Conservation (phyloP, 768 basidiomycete genomes). For the Lentinula raphanica region DNA sequence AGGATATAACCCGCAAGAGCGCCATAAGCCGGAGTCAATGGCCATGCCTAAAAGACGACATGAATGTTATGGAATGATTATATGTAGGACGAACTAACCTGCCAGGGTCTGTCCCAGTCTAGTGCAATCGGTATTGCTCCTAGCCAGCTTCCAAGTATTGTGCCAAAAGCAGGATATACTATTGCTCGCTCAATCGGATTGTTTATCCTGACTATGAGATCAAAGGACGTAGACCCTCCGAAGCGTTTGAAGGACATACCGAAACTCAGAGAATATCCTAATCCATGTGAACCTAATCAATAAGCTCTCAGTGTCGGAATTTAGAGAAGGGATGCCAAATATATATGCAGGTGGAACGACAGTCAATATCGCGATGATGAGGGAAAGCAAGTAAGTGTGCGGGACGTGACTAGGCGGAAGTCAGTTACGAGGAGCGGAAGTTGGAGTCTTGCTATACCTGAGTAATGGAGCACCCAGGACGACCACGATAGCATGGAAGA, state of each 20-base stretch:
- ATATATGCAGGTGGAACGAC: constrained; percentile 67
- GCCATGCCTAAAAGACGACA: constrained; percentile 66
- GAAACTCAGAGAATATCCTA: constrained; percentile 74
- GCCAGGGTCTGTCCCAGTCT: constrained; percentile 98
- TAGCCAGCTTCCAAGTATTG: constrained; percentile 71
- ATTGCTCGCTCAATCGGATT: constrained; percentile 73
- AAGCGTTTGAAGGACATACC: constrained; percentile 45
- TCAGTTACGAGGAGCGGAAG: constrained; percentile 4
- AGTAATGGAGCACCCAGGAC: constrained; percentile 73
- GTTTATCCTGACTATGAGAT: constrained; percentile 37
- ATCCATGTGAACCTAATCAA: constrained; percentile 64
- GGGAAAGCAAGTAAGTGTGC: constrained; percentile 64
- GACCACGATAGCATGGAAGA: constrained; percentile 46
- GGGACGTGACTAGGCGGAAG: constrained; percentile 35
- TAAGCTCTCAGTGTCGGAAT: constrained; percentile 36
- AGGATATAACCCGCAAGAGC: constrained; percentile 63
- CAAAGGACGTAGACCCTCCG: constrained; percentile 6
- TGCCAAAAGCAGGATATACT: constrained; percentile 73
- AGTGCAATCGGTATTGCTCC: constrained; percentile 83
- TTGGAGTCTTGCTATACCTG: constrained; percentile 33
- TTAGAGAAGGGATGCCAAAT: constrained; percentile 55
- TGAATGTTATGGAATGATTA: neutral
- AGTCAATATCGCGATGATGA: constrained; percentile 62
- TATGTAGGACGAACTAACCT: constrained; percentile 46
- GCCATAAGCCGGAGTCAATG: constrained; percentile 71